phyloP scores from a whole-genome alignment of 2,329 filamentous ascomycete species.

The Venturia nashicola region DNA sequence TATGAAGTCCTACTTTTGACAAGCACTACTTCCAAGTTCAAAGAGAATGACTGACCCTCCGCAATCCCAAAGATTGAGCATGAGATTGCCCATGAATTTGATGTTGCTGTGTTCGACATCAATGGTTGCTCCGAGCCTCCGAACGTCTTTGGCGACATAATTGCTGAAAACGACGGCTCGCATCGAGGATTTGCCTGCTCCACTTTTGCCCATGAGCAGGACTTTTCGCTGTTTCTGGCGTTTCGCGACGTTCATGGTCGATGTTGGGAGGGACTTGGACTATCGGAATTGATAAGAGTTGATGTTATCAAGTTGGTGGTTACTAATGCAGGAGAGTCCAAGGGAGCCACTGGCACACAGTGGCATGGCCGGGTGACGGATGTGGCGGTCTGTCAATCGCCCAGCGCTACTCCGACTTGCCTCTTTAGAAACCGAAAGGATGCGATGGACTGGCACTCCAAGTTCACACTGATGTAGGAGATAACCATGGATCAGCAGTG shows the following conservation, averaged over 20 bases:
- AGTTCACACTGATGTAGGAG: too few species aligned
- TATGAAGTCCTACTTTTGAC: not conserved
- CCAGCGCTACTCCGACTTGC: too few species aligned
- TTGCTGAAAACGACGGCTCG: conserved; percentile 98
- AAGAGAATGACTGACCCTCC: conserved; percentile 48
- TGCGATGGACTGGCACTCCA: too few species aligned
- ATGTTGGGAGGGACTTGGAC: not conserved
- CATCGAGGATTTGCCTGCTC: conserved; percentile 97
- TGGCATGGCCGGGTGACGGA: not conserved
- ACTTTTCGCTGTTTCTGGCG: conserved; percentile 43
- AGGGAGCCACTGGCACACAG: not conserved
- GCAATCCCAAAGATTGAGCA: conserved; percentile 96
- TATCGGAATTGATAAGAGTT: not conserved
- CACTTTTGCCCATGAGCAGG: conserved; percentile 71
- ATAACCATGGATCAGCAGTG: too few species aligned
- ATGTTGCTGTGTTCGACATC: conserved; percentile 98
- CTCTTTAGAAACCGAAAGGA: too few species aligned
- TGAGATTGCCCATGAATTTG: conserved; percentile 96
- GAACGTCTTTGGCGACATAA: conserved; percentile 92
- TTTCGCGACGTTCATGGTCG: conserved; percentile 15
- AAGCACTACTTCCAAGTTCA: not conserved
- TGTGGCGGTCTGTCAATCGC: not conserved
- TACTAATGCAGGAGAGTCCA: not conserved
- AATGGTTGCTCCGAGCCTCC: conserved; percentile 86
- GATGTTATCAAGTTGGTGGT: not conserved